Evolutionary conservation across 768 basidiomycete genomes (phyloP).

Genomic region (Rhodotorula diobovata): DNA sequence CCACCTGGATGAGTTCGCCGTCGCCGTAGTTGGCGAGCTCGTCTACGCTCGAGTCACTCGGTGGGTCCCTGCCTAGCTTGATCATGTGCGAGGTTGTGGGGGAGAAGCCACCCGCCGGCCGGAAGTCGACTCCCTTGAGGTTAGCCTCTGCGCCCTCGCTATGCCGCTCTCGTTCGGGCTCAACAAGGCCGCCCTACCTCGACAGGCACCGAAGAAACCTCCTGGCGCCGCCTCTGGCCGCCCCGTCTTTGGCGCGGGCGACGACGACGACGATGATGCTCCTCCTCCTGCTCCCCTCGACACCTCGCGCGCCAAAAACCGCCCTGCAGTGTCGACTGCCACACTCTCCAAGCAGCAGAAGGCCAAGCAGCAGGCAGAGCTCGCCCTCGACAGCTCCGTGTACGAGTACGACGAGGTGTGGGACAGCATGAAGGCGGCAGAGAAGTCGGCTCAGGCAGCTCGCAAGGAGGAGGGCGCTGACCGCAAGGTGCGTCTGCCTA

Average conservation of each 20-base stretch:
- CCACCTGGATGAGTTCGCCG: constrained; percentile 4
- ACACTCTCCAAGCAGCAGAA: constrained; percentile 29
- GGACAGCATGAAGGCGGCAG: constrained; percentile 89
- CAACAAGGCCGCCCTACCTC: constrained; percentile 40
- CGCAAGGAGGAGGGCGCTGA: constrained; percentile 72
- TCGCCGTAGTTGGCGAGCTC: constrained; percentile 1
- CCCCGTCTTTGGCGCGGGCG: constrained; percentile 50
- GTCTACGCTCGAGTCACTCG: fast-evolving
- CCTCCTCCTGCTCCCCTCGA: neutral
- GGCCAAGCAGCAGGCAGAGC: constrained; percentile 69
- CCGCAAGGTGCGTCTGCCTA: constrained; percentile 60
- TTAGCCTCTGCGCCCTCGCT: too few species aligned
- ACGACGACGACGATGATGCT: constrained; percentile 41
- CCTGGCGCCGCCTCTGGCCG: constrained; percentile 51
- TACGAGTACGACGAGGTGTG: constrained; percentile 96
- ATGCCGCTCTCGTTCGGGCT: constrained; percentile 89
- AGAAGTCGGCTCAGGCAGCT: constrained; percentile 64
- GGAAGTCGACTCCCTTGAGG: too few species aligned
- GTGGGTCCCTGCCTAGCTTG: neutral
- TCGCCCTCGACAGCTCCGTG: constrained; percentile 70
- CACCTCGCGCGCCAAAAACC: neutral
- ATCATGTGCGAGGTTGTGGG: neutral
- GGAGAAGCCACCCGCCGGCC: too few species aligned
- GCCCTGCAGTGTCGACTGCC: constrained; percentile 23
- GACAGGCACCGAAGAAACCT: constrained; percentile 52